A percentile compares a stretch with the other conserved stretches of the same genome.
phyloP scores from a whole-genome alignment of 805 yeast genomes.

The Kodamaea kaohsiungensis region DNA sequence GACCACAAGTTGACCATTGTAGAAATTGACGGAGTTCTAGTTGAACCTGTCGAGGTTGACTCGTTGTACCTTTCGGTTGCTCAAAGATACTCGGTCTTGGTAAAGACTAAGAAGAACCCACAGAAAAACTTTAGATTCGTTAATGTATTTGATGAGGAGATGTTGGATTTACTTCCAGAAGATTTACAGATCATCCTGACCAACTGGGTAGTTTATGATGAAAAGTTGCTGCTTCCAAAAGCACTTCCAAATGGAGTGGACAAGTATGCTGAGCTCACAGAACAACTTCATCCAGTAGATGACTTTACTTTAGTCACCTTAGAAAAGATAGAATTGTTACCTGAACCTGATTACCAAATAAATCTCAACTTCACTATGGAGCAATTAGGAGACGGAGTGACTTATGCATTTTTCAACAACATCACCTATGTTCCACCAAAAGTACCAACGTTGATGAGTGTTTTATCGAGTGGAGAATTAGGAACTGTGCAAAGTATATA shows the following conservation, averaged over 20 bases:
- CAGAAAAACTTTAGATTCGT: conserved; percentile 58
- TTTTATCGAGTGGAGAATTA: conserved; percentile 51
- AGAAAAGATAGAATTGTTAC: conserved; percentile 48
- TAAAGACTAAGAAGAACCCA: conserved; percentile 51
- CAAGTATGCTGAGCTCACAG: conserved; percentile 39
- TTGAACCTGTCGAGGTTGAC: conserved; percentile 56
- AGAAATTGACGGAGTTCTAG: conserved; percentile 52
- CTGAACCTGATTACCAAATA: conserved; percentile 63
- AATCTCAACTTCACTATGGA: conserved; percentile 63
- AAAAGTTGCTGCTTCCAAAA: conserved; percentile 26
- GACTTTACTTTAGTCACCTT: conserved; percentile 77
- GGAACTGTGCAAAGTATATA: conserved; percentile 64
- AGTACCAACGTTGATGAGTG: conserved; percentile 70
- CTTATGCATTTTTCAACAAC: conserved; percentile 75
- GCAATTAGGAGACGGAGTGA: conserved; percentile 70
- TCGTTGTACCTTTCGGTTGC: conserved; percentile 72
- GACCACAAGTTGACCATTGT: conserved; percentile 43
- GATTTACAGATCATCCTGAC: conserved; percentile 57
- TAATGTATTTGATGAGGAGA: conserved; percentile 60
- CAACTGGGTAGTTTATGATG: conserved; percentile 55
- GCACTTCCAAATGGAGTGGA: conserved; percentile 28
- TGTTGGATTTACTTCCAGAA: conserved; percentile 69
- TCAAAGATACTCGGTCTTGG: conserved; percentile 73
- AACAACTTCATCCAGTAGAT: conserved; percentile 45
- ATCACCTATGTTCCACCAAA: conserved; percentile 64